phyloP scores from a whole-genome alignment of 2,329 filamentous ascomycete species.

The Cladophialophora immunda region DNA sequence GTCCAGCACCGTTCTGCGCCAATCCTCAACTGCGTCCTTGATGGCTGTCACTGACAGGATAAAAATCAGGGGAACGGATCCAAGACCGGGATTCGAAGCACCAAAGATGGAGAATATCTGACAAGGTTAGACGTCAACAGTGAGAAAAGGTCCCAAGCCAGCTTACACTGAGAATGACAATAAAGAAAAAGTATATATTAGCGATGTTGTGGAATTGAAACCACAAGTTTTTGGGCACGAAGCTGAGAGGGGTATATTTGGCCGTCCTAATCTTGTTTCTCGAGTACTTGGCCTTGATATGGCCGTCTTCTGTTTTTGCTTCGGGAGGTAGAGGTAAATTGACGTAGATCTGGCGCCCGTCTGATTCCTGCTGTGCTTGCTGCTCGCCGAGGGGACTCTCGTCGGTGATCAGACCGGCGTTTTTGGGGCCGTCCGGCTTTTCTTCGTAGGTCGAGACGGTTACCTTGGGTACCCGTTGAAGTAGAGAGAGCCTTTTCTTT shows the following conservation, averaged over 20 bases:
- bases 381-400: conserved; percentile 38
- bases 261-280: conserved; percentile 98
- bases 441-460: conserved; percentile 65
- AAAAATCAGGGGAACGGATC: conserved; percentile 89
- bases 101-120: conserved; percentile 98
- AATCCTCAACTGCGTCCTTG: conserved; percentile 97
- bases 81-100: conserved; percentile 86
- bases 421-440: conserved; percentile 50
- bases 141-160: conserved; percentile 3
- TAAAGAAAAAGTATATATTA: conserved; percentile 97
- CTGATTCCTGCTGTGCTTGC: conserved; percentile 46
- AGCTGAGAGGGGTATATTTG: conserved; percentile 95
- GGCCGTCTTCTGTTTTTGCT: conserved; percentile 81
- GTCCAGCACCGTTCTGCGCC: conserved; percentile 87
- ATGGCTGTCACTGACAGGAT: conserved; percentile 88
- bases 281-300: conserved; percentile 73
- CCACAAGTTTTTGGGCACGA: conserved; percentile 95
- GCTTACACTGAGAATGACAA: conserved; percentile 92
- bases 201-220: conserved; percentile 99
- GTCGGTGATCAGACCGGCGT: conserved; percentile 42
- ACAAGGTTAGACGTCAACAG: conserved; percentile 14
- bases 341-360: conserved; percentile 76
- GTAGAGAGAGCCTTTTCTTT: conserved; percentile 82
- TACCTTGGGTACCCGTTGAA: conserved; percentile 75
- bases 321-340: conserved; percentile 80